Evolutionary conservation across 352 stramenopile genomes (phyloP).

Genomic region (Phytophthora sp.): DNA sequence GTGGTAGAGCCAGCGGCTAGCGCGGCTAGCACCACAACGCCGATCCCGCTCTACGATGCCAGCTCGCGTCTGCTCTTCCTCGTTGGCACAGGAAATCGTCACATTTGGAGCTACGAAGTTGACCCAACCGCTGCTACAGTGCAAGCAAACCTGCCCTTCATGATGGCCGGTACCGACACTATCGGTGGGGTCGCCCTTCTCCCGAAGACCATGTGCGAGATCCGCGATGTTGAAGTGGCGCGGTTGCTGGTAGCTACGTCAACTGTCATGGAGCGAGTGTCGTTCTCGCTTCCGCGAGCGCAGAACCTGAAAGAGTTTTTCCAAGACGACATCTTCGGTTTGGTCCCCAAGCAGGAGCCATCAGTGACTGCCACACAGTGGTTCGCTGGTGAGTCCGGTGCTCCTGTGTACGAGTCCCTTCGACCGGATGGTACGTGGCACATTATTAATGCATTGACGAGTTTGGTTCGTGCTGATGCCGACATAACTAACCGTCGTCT

Average conservation of each 20-base stretch:
- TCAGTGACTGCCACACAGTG: slow-evolving; percentile 48
- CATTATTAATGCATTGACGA: not conserved
- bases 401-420: slow-evolving; percentile 61
- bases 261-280: slow-evolving; percentile 56
- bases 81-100: slow-evolving; percentile 62
- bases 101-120: slow-evolving; percentile 83
- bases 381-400: slow-evolving; percentile 56
- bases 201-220: slow-evolving; percentile 67
- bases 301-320: slow-evolving; percentile 78
- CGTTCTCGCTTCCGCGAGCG: slow-evolving; percentile 71
- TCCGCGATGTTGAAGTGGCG: slow-evolving; percentile 72
- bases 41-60: slow-evolving; percentile 71
- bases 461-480: not conserved
- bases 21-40: slow-evolving; percentile 49
- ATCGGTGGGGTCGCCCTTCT: slow-evolving; percentile 70
- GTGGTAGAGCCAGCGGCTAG: slow-evolving; percentile 36
- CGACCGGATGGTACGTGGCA: slow-evolving; percentile 47
- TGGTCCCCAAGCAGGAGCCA: slow-evolving; percentile 39
- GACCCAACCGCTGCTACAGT: slow-evolving; percentile 42
- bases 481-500: slow-evolving; percentile 1
- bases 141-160: slow-evolving; percentile 71
- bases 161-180: slow-evolving; percentile 49
- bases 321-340: slow-evolving; percentile 79
- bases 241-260: slow-evolving; percentile 67
- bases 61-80: slow-evolving; percentile 77